Evolutionary conservation across 2,329 filamentous ascomycete species (phyloP).

Genomic region (Gaeumannomyces tritici): DNA sequence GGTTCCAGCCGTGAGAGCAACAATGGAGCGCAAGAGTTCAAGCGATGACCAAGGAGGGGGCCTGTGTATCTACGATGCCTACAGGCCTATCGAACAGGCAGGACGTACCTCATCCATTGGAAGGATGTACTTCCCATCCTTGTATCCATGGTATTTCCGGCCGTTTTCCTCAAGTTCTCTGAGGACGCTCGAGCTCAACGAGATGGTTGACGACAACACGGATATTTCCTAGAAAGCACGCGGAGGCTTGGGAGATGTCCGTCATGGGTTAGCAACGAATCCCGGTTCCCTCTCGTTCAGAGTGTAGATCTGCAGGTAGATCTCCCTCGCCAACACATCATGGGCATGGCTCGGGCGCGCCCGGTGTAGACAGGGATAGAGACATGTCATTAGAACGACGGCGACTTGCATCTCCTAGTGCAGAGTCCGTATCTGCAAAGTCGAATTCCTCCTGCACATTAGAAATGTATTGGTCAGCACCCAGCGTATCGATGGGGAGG

Average conservation of each 20-base stretch:
- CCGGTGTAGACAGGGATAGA: background rate
- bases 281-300: too few species aligned
- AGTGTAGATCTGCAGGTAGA: too few species aligned
- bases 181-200: slow-evolving; percentile 19
- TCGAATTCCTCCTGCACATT: slow-evolving; percentile 4
- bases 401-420: slow-evolving; percentile 17
- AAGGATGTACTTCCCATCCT: slow-evolving; percentile 26
- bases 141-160: slow-evolving; percentile 27
- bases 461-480: too few species aligned
- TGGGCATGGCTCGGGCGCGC: too few species aligned
- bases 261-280: too few species aligned
- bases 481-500: too few species aligned
- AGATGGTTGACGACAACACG: slow-evolving; percentile 21
- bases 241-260: too few species aligned
- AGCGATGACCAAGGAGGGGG: too few species aligned
- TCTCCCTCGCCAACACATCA: too few species aligned
- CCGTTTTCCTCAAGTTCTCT: slow-evolving; percentile 24
- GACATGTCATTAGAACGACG: background rate
- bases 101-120: slow-evolving; percentile 24
- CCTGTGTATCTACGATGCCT: too few species aligned
- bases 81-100: too few species aligned
- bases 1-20: background rate
- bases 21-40: too few species aligned
- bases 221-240: slow-evolving; percentile 14
- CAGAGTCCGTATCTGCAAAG: slow-evolving; percentile 15